phyloP scores from a whole-genome alignment of 495 filamentous ascomycete genomes.

The Neurospora hispaniola region DNA sequence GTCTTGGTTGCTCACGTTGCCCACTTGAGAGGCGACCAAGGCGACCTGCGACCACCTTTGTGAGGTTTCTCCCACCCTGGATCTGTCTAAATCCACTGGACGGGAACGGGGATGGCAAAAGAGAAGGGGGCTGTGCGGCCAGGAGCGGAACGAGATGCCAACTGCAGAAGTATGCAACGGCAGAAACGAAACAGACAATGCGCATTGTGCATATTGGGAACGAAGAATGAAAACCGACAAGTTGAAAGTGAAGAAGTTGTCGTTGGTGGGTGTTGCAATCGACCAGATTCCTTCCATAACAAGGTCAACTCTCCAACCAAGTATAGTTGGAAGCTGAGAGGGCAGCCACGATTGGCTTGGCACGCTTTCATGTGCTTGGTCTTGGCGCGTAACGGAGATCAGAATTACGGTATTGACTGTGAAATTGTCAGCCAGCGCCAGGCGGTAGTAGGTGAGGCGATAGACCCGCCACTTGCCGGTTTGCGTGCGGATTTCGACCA shows the following conservation, averaged over 20 bases:
- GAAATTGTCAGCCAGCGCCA: not conserved
- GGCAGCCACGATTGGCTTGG: constrained; percentile 1
- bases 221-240: not conserved
- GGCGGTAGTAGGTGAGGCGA: constrained; percentile 1
- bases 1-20: not conserved
- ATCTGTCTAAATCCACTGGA: not conserved
- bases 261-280: not conserved
- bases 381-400: not conserved
- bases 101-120: not conserved
- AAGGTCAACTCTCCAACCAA: not conserved
- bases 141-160: not conserved
- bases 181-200: not conserved
- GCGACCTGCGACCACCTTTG: not conserved
- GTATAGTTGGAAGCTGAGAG: not conserved
- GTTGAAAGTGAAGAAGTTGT: not conserved
- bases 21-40: not conserved
- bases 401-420: not conserved
- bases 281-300: not conserved
- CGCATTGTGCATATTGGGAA: not conserved
- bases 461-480: constrained; percentile 1
- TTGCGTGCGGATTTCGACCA: not conserved
- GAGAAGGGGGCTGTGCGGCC: not conserved
- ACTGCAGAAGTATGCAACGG: not conserved
- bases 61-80: not conserved
- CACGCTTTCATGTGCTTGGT: not conserved